Conservation (phyloP, 208 protist genomes). For the Endotrypanum monterogeii region DNA sequence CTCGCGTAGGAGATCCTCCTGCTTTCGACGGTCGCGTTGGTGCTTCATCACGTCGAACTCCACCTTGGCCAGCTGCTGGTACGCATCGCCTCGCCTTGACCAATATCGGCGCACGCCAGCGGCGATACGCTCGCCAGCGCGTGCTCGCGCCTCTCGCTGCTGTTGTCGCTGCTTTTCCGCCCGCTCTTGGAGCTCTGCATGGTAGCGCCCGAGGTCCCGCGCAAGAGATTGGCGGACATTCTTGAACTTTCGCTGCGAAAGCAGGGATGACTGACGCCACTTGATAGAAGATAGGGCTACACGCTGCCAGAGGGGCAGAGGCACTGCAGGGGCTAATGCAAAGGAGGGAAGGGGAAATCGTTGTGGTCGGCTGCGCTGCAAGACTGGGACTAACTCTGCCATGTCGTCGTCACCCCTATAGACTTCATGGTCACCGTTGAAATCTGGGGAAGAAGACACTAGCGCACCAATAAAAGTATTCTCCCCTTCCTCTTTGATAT, state of each 20-base stretch:
- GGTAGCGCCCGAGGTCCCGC: slow-evolving; percentile 54
- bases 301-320: slow-evolving; percentile 70
- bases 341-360: slow-evolving; percentile 44
- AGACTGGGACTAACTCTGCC: slow-evolving; percentile 22
- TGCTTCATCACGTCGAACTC: slow-evolving; percentile 81
- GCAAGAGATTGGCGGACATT: slow-evolving; percentile 29
- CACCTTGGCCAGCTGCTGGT: slow-evolving; percentile 61
- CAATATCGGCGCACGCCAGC: slow-evolving; percentile 45
- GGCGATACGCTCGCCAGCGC: slow-evolving; percentile 47
- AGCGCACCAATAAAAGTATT: not conserved
- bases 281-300: slow-evolving; percentile 54
- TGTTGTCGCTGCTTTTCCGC: slow-evolving; percentile 45
- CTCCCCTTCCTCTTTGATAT: not conserved
- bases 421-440: not conserved
- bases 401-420: slow-evolving; percentile 5
- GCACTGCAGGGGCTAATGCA: slow-evolving; percentile 33
- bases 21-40: slow-evolving; percentile 56
- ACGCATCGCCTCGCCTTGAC: slow-evolving; percentile 54
- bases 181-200: slow-evolving; percentile 49
- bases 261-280: slow-evolving; percentile 17
- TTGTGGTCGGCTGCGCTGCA: slow-evolving; percentile 24
- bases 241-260: slow-evolving; percentile 25
- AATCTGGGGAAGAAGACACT: not conserved
- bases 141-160: slow-evolving; percentile 58
- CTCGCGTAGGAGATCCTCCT: slow-evolving; percentile 78